Conservation (phyloP, 345 rosid species). For the Aegle marmelos region DNA sequence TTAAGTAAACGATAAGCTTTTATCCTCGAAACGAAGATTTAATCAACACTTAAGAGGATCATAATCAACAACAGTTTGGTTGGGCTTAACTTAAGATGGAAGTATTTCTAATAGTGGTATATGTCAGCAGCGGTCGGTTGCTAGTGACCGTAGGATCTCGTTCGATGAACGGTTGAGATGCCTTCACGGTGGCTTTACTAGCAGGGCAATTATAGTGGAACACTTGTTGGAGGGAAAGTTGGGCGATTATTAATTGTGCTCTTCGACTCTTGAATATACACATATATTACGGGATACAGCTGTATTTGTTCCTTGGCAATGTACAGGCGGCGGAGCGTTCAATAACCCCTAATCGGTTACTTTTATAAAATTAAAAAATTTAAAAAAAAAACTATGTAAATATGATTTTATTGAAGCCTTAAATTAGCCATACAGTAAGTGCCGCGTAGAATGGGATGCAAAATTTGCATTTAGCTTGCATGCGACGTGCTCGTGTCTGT, state of each 20-base stretch:
- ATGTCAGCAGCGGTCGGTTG: background rate
- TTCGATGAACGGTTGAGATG: conserved; percentile 6
- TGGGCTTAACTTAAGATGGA: background rate
- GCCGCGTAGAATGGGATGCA: too few relatives aligned
- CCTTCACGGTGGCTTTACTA: background rate
- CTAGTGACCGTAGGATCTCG: background rate
- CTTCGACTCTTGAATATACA: background rate
- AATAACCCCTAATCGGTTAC: background rate
- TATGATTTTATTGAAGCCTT: background rate
- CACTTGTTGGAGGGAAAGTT: background rate
- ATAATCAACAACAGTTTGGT: background rate
- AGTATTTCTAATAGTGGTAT: background rate
- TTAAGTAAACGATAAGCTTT: conserved; percentile 5
- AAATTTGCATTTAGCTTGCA: too few relatives aligned
- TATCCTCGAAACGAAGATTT: background rate
- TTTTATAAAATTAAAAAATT: too few relatives aligned
- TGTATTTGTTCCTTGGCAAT: background rate
- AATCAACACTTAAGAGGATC: background rate
- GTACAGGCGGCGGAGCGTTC: background rate
- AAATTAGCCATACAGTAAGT: too few relatives aligned
- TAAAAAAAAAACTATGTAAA: too few relatives aligned
- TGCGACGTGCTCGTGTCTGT: too few relatives aligned
- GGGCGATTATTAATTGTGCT: background rate
- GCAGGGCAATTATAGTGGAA: background rate
- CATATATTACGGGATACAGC: background rate